Evolutionary conservation across 148 eudicot genomes (phyloP), one percentile per base, ranked within the genome.

Genomic region (Fagopyrum tataricum): DNA sequence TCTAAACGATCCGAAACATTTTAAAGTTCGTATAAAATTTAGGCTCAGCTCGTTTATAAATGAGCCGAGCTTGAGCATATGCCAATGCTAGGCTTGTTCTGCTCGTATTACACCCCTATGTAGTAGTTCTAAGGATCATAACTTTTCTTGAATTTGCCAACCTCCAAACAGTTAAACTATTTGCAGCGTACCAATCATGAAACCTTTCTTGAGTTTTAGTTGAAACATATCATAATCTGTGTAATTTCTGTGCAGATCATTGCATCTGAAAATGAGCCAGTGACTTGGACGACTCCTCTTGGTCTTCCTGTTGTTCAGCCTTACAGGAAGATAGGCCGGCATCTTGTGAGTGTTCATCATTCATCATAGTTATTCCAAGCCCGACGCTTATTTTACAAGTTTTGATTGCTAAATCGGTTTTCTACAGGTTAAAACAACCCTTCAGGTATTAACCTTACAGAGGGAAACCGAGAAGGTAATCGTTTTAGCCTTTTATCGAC

Each of bases 231-330:
- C 42, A 62, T 37, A 26, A 62, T 20, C 9, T 13, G 15, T 62
- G 18, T 14, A 37, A 62, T 62, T 26, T 62, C 10, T 7, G 18
- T 31, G 76, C 88, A 95, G 98, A 80, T 95, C 39, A 95, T 95
- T 82, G 98, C 98, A 64, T 76, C 90, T 15, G 93, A 91, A 80
- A 91, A 95, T 82, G 84, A 90, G 74, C 89, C 96, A 4, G 97
- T 95, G 82, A 67, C 80, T 48, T 95, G 98, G 98, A 90, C 83
- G 41, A 95, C 96, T 81, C 98, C 98, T 12, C 82, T 95, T 72
- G 98, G 98, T 73, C 98, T 95, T 80, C 98, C 98, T 80, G 98
- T 88, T 74, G 97, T 95, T 77, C 98, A 95, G 79, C 98, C 98
- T 73, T 95, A 95, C 75, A 87, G 89, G 56, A 78, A 87, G 75